Conservation (phyloP, 106 monocot species). For the Ottelia alismoides region DNA sequence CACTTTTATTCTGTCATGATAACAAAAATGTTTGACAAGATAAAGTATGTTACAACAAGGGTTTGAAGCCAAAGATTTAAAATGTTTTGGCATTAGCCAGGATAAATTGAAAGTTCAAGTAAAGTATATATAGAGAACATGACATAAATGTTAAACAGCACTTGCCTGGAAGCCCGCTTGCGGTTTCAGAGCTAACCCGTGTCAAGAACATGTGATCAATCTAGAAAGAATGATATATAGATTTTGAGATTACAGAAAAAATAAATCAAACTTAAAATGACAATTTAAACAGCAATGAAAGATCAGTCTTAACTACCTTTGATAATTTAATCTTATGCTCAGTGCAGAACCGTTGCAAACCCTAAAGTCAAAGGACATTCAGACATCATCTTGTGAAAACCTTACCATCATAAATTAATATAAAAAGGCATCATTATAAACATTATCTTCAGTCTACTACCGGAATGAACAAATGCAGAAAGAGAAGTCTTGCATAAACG, state of each 20-base stretch:
- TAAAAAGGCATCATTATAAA: no score
- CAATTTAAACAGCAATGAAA: not conserved
- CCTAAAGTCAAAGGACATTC: conserved; percentile 25
- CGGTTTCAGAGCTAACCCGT: conserved; percentile 97
- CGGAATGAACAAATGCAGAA: not conserved
- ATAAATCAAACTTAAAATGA: not conserved
- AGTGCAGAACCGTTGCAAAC: conserved; percentile 90
- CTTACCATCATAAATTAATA: not conserved
- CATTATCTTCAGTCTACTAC: not conserved
- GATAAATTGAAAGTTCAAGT: not conserved
- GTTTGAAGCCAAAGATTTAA: not conserved
- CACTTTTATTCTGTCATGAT: not conserved
- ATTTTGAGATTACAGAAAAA: not conserved
- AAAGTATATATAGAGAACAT: not conserved
- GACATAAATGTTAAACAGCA: not conserved
- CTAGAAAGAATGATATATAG: conserved; percentile 32
- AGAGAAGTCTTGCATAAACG: not conserved
- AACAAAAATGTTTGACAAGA: not conserved
- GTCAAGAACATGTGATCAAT: conserved; percentile 94
- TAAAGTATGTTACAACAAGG: not conserved
- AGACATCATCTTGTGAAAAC: not conserved
- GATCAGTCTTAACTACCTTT: conserved; percentile 37
- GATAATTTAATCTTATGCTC: conserved; percentile 99
- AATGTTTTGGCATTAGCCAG: not conserved
- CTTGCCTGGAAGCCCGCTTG: conserved; percentile 96